Evolutionary conservation across 176 grass and related monocot genomes (phyloP).

Genomic region (Stipa capillata): DNA sequence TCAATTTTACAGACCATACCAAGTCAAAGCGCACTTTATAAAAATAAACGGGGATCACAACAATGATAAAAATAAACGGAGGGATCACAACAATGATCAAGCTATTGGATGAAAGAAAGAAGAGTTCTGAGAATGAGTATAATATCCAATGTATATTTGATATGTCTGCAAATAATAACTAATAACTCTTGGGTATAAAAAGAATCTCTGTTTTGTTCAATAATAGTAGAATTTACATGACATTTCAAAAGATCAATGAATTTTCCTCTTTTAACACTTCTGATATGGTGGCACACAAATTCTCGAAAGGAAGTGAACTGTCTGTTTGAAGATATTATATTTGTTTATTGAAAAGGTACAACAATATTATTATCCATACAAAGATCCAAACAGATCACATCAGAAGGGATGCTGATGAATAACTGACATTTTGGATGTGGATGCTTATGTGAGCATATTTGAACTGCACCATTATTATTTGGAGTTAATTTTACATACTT

Average conservation of each 20-base stretch:
- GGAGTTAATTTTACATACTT: slow-evolving; percentile 7
- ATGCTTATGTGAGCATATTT: slow-evolving; percentile 13
- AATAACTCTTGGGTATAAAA: neutral
- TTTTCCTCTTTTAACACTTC: neutral
- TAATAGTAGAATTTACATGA: neutral
- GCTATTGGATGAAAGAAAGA: neutral
- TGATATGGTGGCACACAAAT: neutral
- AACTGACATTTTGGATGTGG: neutral
- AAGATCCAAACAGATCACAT: neutral
- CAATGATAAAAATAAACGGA: neutral
- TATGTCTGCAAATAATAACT: too few relatives aligned
- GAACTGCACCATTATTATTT: neutral
- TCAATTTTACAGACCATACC: neutral
- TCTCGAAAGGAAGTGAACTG: neutral
- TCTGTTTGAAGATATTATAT: neutral
- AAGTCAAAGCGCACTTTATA: neutral
- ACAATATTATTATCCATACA: neutral
- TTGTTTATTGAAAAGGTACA: neutral
- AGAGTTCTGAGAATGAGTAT: neutral
- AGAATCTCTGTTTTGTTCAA: neutral
- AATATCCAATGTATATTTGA: too few relatives aligned
- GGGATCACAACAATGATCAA: neutral
- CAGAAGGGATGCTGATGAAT: neutral
- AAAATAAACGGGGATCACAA: neutral
- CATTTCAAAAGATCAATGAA: neutral